Evolutionary conservation across 805 yeast species (phyloP), one percentile per base, ranked within the genome.

Genomic region (Jamesozyma jinghongensis): DNA sequence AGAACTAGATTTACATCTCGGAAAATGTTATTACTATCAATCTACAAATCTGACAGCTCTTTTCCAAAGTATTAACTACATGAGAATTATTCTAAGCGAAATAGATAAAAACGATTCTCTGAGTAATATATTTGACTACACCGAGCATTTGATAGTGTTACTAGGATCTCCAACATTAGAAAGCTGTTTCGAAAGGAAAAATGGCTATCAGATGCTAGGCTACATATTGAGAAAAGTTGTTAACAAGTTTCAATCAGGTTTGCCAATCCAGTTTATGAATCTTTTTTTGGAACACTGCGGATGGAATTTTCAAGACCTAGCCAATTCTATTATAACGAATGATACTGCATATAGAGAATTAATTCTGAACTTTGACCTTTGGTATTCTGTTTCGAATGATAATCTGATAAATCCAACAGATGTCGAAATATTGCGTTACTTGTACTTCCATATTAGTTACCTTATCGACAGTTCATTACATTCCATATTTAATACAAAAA

Each of bases 311-410:
- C 43, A 51, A 1, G 62, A 72, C 28, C 76, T 82, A 0, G 59
- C 64, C 27, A 75, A 76, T 6, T 79, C 90, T 0, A 55, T 79
- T 2, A 65, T 85, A 1, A 61, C 65, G 6, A 78, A 82, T 48
- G 67, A 73, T 0, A 44, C 61, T 2, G 81, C 81, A 0, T 86
- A 81, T 52, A 68, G 74, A 28, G 59, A 67, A 1, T 55, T 85
- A 34, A 67, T 83, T 30, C 67, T 78, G 16, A 87, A 85, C 45
- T 69, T 81, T 45, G 81, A 77, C 40, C 63, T 75, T 17, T 80
- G 85, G 75, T 66, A 67, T 41, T 61, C 61, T 10, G 36, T 12
- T 7, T 37, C 45, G 2, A 17, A 37, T 6, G 40, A 19, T 28
- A 29, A 19, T 14, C 4, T 11, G 11, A 14, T 30, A 10, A 16